These are phyloP conservation scores for Ustilago trichophora DNA, from an alignment of 1,284 basidiomycete genomes.

Conservation along the genomic window DNA sequence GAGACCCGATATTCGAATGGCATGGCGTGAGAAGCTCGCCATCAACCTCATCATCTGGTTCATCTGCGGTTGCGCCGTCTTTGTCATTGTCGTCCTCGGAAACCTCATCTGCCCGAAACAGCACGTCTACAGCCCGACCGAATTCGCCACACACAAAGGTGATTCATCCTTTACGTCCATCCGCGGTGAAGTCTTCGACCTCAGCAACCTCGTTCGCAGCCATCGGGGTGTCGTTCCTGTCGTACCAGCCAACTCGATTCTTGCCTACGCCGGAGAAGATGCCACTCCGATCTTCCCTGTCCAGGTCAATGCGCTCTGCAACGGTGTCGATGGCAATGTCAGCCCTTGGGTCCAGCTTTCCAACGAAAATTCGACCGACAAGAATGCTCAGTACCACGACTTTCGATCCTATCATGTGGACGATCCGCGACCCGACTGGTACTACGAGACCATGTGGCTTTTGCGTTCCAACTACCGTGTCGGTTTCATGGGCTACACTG, in stretches of 20 bases:
- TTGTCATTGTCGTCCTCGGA: constrained; percentile 90
- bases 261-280: constrained; percentile 83
- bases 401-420: constrained; percentile 79
- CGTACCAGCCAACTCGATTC: constrained; percentile 77
- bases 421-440: constrained; percentile 96
- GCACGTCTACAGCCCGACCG: constrained; percentile 83
- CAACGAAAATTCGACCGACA: constrained; percentile 81
- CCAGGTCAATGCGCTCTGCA: constrained; percentile 93
- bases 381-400: constrained; percentile 84
- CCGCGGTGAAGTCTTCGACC: constrained; percentile 91
- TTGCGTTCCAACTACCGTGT: constrained; percentile 86
- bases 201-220: constrained; percentile 67
- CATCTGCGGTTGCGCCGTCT: constrained; percentile 83
- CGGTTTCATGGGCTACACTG: constrained; percentile 88
- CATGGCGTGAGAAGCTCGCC: constrained; percentile 96
- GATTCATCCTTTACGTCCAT: constrained; percentile 82
- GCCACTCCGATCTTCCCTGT: constrained; percentile 89
- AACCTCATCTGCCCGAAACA: constrained; percentile 91
- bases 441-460: constrained; percentile 78
- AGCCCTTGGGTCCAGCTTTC: constrained; percentile 85
- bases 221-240: constrained; percentile 79
- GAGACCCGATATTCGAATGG: constrained; percentile 89
- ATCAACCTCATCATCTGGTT: constrained; percentile 95
- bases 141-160: constrained; percentile 79
- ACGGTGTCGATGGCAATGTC: constrained; percentile 81